Conservation (phyloP, 192 early-diverging fungal genomes). For the Rhizophagus prolifer region DNA sequence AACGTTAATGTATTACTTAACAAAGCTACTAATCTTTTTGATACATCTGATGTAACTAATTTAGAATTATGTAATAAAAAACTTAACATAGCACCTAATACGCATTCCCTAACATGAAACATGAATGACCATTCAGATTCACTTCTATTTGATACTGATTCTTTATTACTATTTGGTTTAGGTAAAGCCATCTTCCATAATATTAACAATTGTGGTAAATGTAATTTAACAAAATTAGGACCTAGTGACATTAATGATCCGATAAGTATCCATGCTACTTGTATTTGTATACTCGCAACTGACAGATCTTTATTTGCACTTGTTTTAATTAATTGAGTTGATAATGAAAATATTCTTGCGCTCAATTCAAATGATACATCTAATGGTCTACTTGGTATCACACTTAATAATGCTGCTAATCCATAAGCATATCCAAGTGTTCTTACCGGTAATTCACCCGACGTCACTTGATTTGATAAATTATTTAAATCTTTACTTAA, state of each 20-base stretch:
- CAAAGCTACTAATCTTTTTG: slow-evolving; percentile 72
- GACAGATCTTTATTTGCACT: slow-evolving; percentile 56
- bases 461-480: slow-evolving; percentile 51
- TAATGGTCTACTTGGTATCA: slow-evolving; percentile 62
- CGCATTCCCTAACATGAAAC: slow-evolving; percentile 61
- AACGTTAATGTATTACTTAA: slow-evolving; percentile 74
- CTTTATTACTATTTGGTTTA: slow-evolving; percentile 64
- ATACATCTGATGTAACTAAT: slow-evolving; percentile 69
- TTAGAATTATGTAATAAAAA: slow-evolving; percentile 71
- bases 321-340: slow-evolving; percentile 71
- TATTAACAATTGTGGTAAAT: slow-evolving; percentile 71
- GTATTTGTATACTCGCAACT: slow-evolving; percentile 61
- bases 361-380: slow-evolving; percentile 76
- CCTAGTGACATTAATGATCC: slow-evolving; percentile 75
- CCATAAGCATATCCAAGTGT: slow-evolving; percentile 66
- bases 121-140: slow-evolving; percentile 68
- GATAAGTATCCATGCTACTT: slow-evolving; percentile 79
- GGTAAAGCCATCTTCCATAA: slow-evolving; percentile 82
- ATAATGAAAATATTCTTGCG: slow-evolving; percentile 75
- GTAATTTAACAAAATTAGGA: slow-evolving; percentile 77
- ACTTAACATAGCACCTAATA: slow-evolving; percentile 66
- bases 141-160: slow-evolving; percentile 47
- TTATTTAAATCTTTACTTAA: slow-evolving; percentile 71
- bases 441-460: slow-evolving; percentile 45
- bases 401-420: slow-evolving; percentile 66